Evolutionary conservation across 768 basidiomycete genomes (phyloP), one percentile per base, ranked within the genome.

Genomic region (Coprinopsis cinerea): DNA sequence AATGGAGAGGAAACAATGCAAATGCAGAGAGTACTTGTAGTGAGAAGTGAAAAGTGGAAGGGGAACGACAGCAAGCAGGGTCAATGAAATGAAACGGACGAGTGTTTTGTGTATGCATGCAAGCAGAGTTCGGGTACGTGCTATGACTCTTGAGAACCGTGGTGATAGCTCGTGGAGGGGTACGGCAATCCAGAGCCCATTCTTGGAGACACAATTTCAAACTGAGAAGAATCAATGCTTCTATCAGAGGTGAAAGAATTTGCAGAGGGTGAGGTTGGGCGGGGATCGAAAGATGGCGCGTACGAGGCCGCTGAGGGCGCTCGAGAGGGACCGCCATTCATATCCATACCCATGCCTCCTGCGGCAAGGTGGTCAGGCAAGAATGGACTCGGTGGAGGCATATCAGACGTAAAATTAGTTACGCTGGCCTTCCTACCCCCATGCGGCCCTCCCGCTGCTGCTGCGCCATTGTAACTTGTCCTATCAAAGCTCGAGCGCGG

Each of bases 161-260:
- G 26, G n/a, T n/a, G n/a, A 46, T 44, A 46, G 20, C 24, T 15
- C 7, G 24, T 30, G 26, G 26, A 25, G 23, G 51, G 51, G 37
- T 52, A 52, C 26, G 44, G 27, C 35, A 52, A 28, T 15, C 44
- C 44, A 61, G 70, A 55, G 53, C 64, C 62, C 57, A 67, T 67
- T 64, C 74, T 74, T 34, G 82, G 72, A 20, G 78, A 75, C 25
- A 84, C 74, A 30, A 83, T 75, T 65, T 86, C 85, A 58, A 84
- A 85, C 58, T 83, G 81, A 14, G 81, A 79, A 13, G 68, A 71
- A 57, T 88, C 83, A 50, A 82, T 74, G 59, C 79, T 83, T 43
- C 69, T 68, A 42, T 64, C 64, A 18, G 73, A 73, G 43, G 76
- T 75, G 42, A 67, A 60, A 56, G 69, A 68, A 44, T 73, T 73